Conservation (phyloP, 2,329 filamentous ascomycete species). For the Ceratocystis colombiana region DNA sequence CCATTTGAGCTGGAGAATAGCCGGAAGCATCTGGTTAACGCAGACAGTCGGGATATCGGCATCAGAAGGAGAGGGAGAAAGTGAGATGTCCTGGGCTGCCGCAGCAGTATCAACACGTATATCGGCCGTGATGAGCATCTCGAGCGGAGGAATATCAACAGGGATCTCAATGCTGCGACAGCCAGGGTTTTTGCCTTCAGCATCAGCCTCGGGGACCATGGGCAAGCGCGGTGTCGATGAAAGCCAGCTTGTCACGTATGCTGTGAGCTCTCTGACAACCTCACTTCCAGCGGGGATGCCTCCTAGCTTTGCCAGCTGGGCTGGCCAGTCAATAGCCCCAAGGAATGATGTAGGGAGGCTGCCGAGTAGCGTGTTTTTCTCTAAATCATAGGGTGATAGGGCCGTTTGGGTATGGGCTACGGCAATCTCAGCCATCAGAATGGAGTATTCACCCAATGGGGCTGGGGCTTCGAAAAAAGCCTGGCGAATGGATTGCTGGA, state of each 20-base stretch:
- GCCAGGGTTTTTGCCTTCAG: not conserved
- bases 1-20: constrained; percentile 53
- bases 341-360: constrained; percentile 29
- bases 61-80: constrained; percentile 25
- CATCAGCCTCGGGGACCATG: not conserved
- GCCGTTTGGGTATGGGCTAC: constrained; percentile 37
- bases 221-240: constrained; percentile 27
- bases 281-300: constrained; percentile 13
- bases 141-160: constrained; percentile 75
- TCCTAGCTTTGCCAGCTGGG: constrained; percentile 13
- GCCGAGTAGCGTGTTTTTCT: constrained; percentile 45
- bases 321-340: constrained; percentile 24
- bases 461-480: constrained; percentile 31
- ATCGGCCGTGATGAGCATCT: constrained; percentile 71
- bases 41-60: constrained; percentile 37
- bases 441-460: constrained; percentile 39
- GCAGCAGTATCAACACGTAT: constrained; percentile 41
- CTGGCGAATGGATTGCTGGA: constrained; percentile 38
- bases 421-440: constrained; percentile 39
- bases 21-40: constrained; percentile 55
- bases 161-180: constrained; percentile 65
- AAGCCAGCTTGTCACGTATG: constrained; percentile 36
- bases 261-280: constrained; percentile 26
- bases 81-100: constrained; percentile 28
- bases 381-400: constrained; percentile 44